Evolutionary conservation across 192 early-diverging fungal genomes (phyloP).

Genomic region (Phlyctochytrium bullatum): DNA sequence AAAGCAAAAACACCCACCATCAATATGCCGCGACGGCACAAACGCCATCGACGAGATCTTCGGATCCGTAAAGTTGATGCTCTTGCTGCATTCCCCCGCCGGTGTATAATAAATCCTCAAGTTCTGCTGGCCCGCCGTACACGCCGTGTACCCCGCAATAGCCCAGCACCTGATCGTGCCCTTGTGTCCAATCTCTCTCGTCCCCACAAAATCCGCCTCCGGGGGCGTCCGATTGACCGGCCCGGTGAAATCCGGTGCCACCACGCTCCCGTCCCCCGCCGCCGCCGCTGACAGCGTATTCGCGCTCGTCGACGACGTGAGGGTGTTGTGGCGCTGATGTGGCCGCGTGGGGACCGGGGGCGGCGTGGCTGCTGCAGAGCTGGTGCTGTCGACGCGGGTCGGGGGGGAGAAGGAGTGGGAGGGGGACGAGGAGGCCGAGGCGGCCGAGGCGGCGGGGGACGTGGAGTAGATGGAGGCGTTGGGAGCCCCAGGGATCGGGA

Average conservation of each 20-base stretch:
- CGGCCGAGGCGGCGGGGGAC: not conserved
- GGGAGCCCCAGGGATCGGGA: not conserved
- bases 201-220: slow-evolving; percentile 37
- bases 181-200: slow-evolving; percentile 47
- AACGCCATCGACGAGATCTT: slow-evolving; percentile 55
- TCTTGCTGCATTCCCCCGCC: slow-evolving; percentile 44
- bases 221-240: slow-evolving; percentile 59
- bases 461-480: slow-evolving; percentile 4
- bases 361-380: not conserved
- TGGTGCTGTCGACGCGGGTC: too few relatives aligned
- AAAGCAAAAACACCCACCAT: not conserved
- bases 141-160: slow-evolving; percentile 44
- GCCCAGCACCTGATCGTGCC: slow-evolving; percentile 46
- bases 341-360: not conserved
- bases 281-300: not conserved
- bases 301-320: not conserved
- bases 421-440: not conserved
- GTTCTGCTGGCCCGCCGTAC: slow-evolving; percentile 35
- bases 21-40: slow-evolving; percentile 46
- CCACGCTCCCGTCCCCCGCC: not conserved
- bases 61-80: slow-evolving; percentile 45
- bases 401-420: too few relatives aligned
- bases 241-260: slow-evolving; percentile 42
- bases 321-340: slow-evolving; percentile 3
- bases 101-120: slow-evolving; percentile 35